A percentile compares a stretch with the other conserved stretches of the same genome.
Evolutionary conservation across 2,329 filamentous ascomycete species (phyloP).

Genomic region (Penicillium sp.): DNA sequence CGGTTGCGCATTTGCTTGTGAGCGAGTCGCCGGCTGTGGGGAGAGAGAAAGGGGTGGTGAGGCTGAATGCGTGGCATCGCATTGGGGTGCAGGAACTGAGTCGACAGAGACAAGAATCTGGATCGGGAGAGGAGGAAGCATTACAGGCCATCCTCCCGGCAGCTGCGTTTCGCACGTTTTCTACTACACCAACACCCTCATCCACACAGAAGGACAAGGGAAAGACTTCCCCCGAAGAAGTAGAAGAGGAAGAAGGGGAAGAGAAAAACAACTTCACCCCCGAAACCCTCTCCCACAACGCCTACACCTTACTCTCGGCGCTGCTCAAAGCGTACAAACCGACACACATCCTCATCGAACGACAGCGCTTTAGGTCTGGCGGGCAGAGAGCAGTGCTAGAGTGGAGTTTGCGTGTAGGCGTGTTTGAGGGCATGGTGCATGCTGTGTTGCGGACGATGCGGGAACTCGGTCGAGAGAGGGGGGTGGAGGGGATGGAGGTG

Average conservation of each 20-base stretch:
- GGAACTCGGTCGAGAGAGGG: conserved; percentile 40
- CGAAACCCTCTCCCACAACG: conserved; percentile 50
- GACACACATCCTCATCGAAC: conserved; percentile 67
- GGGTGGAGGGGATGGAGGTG: conserved; percentile 44
- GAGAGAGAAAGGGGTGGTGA: conserved; percentile 16
- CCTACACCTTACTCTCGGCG: conserved; percentile 52
- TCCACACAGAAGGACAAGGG: neutral
- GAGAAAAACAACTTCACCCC: conserved; percentile 46
- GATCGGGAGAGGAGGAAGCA: neutral
- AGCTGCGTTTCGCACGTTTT: conserved; percentile 11
- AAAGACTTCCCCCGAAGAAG: neutral
- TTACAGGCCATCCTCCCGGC: neutral
- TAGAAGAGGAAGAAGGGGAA: neutral
- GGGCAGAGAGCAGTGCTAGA: conserved; percentile 65
- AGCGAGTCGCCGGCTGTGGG: too few relatives aligned
- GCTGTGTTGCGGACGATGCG: conserved; percentile 60
- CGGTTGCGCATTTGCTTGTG: conserved; percentile 61
- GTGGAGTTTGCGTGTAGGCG: conserved; percentile 80
- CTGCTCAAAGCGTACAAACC: conserved; percentile 53
- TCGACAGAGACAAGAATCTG: neutral
- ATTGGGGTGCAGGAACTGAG: conserved; percentile 30
- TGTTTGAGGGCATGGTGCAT: conserved; percentile 77
- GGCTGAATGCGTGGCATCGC: conserved; percentile 41
- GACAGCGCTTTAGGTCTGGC: conserved; percentile 62
- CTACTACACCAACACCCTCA: neutral